A percentile compares a stretch with the other conserved stretches of the same genome.
Conservation (phyloP, 768 basidiomycete genomes). For the Pilatotrama ljubarskyi region DNA sequence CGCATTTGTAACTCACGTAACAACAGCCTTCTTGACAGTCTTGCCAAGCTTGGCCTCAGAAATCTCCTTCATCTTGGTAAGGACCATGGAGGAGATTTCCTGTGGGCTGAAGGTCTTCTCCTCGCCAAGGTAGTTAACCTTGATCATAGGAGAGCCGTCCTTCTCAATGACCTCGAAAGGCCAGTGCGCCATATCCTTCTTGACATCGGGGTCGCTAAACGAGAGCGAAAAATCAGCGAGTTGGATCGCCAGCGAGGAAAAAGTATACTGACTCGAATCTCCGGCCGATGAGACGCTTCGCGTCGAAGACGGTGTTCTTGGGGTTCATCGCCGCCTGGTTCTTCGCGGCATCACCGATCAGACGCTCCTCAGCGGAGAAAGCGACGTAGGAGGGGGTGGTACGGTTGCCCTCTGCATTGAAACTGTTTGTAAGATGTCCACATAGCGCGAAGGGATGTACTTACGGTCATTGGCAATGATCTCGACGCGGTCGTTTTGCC, state of each 20-base stretch:
- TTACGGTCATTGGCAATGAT: conserved; percentile 97
- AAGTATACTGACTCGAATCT: conserved; percentile 76
- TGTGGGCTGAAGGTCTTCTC: conserved; percentile 96
- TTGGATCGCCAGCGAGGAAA: not conserved
- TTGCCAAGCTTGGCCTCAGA: conserved; percentile 99
- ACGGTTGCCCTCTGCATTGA: conserved; percentile 84
- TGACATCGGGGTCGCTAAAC: conserved; percentile 81
- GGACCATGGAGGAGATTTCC: conserved; percentile 99
- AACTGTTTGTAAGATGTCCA: conserved; percentile 3
- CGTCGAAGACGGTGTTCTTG: conserved; percentile 97
- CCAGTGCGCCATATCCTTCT: conserved; percentile 98
- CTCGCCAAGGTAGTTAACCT: conserved; percentile 93
- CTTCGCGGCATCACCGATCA: conserved; percentile 98
- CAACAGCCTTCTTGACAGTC: conserved; percentile 97
- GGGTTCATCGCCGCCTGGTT: conserved; percentile 99
- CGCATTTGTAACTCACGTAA: conserved; percentile 71
- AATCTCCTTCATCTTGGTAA: conserved; percentile 99
- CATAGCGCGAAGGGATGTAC: conserved; percentile 34
- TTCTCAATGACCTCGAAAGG: conserved; percentile 96
- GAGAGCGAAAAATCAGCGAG: conserved; percentile 3
- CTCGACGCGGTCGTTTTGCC: conserved; percentile 99
- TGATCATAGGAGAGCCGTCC: conserved; percentile 95
- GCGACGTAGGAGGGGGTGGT: conserved; percentile 99
- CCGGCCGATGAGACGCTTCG: conserved; percentile 98
- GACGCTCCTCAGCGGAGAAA: conserved; percentile 93